Evolutionary conservation across 345 rosid genomes (phyloP).

Genomic region (Dipteronia dyeriana): DNA sequence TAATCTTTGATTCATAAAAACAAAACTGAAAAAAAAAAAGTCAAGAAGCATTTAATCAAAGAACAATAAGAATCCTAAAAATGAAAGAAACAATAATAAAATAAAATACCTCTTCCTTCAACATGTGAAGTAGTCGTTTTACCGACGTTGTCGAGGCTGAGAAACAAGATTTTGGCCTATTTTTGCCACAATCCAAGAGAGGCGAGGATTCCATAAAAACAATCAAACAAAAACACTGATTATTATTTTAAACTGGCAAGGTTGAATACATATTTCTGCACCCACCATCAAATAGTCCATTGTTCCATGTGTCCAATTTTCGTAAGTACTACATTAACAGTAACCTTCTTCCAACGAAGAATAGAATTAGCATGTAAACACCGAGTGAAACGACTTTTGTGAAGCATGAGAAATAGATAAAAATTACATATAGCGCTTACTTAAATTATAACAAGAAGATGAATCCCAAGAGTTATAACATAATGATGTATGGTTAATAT

Average conservation of each 20-base stretch:
- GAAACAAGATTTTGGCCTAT: slow-evolving; percentile 82
- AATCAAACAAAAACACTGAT: slow-evolving; percentile 78
- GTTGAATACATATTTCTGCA: background rate
- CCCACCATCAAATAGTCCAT: background rate
- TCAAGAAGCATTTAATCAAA: background rate
- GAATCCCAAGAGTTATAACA: background rate
- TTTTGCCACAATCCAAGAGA: slow-evolving; percentile 80
- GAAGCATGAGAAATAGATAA: background rate
- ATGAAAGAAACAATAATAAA: background rate
- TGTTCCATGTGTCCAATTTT: background rate
- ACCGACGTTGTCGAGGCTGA: slow-evolving; percentile 84
- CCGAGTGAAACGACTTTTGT: background rate
- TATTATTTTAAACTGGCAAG: too few relatives aligned
- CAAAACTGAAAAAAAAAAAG: background rate
- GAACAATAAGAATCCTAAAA: background rate
- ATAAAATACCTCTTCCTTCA: slow-evolving; percentile 65
- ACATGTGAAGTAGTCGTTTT: slow-evolving; percentile 87
- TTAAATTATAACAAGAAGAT: background rate
- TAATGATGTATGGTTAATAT: background rate
- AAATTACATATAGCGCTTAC: background rate
- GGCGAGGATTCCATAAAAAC: slow-evolving; percentile 78
- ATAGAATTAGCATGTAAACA: background rate
- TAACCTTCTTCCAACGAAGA: background rate
- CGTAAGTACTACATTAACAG: background rate
- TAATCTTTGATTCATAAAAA: slow-evolving; percentile 51